Evolutionary conservation across 2,329 filamentous ascomycete genomes (phyloP), one percentile per base, ranked within the genome.

Genomic region (Penicillium oxalicum): DNA sequence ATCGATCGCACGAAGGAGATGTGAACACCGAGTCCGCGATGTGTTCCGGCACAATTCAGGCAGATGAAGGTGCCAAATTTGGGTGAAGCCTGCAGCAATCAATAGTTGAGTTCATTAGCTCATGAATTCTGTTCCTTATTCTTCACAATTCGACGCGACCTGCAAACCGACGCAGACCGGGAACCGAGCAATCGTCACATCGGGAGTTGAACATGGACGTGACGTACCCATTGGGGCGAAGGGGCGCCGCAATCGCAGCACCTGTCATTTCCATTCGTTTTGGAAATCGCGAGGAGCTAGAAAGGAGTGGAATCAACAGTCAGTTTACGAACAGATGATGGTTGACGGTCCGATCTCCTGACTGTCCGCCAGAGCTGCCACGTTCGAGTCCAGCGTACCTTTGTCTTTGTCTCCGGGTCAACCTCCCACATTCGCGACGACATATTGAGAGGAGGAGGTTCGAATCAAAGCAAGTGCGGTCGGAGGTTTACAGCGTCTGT

Each of bases 11-110:
- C 91, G 74, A 98, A 98, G 67, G 90, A 95, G 70, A 98, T 95
- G 76, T 98, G 93, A 33, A 98, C 93, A 53, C 93, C 93, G 28
- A 98, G 82, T 3, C 90, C 90, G 55, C 93, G 87, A 74, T 98
- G 93, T 45, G 93, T 88, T 60, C 93, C 93, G 32, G 91, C 91
- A 76, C 93, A 98, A 55, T 86, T 88, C 45, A 98, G 83, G 73
- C 93, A 98, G 78, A 98, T 96, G 76, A 98, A 98, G 70, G 95
- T 88, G 66, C 91, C 91, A 68, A 98, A 95, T 73, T 98, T 98
- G 56, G 93, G 93, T 34, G 90, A 84, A 32, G 83, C 82, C 80
- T 83, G 57, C 26, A 46, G 44, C 32, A 27, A 32, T 18, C 18
- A 32, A 32, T 7, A 7, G 29, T 8, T 8, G 29, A 32, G 3